Conservation (phyloP, 257 asterid species). For the Prunella vulgaris region DNA sequence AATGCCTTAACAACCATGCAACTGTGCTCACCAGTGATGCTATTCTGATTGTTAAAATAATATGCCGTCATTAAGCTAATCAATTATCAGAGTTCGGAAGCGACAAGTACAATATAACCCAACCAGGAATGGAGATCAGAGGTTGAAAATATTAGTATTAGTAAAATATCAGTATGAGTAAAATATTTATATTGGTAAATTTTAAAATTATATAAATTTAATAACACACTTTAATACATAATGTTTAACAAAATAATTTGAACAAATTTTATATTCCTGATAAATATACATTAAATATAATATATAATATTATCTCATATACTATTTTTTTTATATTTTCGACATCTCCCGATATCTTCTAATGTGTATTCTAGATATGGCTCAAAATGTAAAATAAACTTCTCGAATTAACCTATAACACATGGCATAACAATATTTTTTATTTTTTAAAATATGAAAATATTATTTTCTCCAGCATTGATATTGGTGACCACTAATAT, state of each 20-base stretch:
- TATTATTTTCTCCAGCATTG: too few species aligned
- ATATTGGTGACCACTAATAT: too few species aligned
- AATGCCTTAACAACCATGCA: slow-evolving; percentile 88
- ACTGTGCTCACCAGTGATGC: slow-evolving; percentile 82
- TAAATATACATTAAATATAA: too few species aligned
- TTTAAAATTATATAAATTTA: too few species aligned
- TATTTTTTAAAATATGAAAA: neutral
- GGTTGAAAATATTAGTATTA: neutral
- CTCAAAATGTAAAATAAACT: neutral
- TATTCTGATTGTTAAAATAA: slow-evolving; percentile 44
- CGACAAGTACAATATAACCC: neutral
- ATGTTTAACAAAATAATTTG: neutral
- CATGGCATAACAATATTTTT: too few species aligned
- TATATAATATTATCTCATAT: neutral
- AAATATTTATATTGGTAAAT: neutral
- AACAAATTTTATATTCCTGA: too few species aligned
- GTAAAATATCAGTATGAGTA: too few species aligned
- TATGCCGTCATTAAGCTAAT: slow-evolving; percentile 17
- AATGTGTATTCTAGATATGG: neutral
- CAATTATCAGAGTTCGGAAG: slow-evolving; percentile 3
- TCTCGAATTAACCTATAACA: too few species aligned
- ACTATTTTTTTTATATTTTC: neutral
- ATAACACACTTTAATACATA: too few species aligned
- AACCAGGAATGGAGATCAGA: neutral
- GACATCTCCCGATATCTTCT: too few species aligned